These are phyloP conservation scores for Lolium perenne DNA, from an alignment of 176 grass and related monocot species.

Conservation along the genomic window DNA sequence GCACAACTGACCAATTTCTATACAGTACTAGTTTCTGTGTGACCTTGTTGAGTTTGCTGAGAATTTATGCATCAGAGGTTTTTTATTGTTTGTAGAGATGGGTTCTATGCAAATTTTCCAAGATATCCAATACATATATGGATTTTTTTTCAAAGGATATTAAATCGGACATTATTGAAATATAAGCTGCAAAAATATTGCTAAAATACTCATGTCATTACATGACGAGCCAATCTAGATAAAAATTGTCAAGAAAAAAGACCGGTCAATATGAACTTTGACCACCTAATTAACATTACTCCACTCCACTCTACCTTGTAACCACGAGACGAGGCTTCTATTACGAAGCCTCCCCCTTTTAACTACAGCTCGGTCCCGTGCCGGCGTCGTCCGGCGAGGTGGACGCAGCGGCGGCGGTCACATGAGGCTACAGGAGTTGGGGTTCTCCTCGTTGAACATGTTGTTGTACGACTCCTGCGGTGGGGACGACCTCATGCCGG, in stretches of 20 bases:
- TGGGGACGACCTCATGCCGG: conserved; percentile 46
- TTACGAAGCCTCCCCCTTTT: conserved; percentile 39
- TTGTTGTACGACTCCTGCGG: conserved; percentile 43
- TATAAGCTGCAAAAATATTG: neutral
- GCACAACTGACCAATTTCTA: neutral
- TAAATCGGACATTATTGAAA: neutral
- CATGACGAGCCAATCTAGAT: conserved; percentile 14
- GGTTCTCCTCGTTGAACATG: conserved; percentile 75
- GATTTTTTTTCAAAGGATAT: no score
- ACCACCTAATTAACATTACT: conserved; percentile 54
- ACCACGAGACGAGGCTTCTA: conserved; percentile 40
- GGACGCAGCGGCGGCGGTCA: conserved; percentile 21
- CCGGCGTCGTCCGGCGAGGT: neutral
- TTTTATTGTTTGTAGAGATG: neutral
- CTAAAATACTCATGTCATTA: conserved; percentile 39
- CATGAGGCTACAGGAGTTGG: conserved; percentile 70
- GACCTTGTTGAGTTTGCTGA: neutral
- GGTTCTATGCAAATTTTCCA: neutral
- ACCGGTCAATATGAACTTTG: conserved; percentile 51
- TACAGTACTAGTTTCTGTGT: no score
- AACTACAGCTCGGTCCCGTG: conserved; percentile 41
- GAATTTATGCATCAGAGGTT: neutral
- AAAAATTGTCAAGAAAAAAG: neutral
- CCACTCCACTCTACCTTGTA: conserved; percentile 18
- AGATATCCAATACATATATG: neutral